Evolutionary conservation across 306 rosid species (phyloP), one percentile per base, ranked within the genome.

Genomic region (Leucaena leucocephala): DNA sequence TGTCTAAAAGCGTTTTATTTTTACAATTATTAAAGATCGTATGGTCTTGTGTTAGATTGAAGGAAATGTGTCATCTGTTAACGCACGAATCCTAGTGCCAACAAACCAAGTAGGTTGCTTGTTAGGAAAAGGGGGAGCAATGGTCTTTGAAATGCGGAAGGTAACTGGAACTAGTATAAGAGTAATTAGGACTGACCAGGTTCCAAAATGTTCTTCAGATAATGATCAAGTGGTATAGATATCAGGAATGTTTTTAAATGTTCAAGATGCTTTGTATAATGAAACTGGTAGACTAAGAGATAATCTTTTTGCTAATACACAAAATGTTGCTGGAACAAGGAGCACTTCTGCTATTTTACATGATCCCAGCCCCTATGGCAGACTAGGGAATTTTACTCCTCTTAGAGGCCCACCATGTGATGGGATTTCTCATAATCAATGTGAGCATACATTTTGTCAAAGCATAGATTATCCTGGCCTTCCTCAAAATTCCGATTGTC

Each of bases 51-150:
- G 80, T 82, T 90, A 95, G 98, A 91, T 95, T 71, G 94, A 95
- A 93, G 99, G 99, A 57, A 76, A 82, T 72, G 80, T 87, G 59
- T 81, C 86, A 71, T 85, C 94, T 48, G 94, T 95, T 14, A 95
- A 87, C 71, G 97, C 98, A 65, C 85, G 89, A 34, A 91, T 95
- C 71, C 88, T 84, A 42, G 91, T 92, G 80, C 89, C 95, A 11
- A 67, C 91, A 77, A 86, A 85, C 85, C 97, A 95, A 86, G 98
- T 91, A 81, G 98, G 98, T 75, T 93, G 97, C 82, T 83, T 95
- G 86, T 72, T 95, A 78, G 98, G 98, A 85, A 92, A 90, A 84
- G 98, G 97, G 48, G 98, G 98, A 78, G 83, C 83, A 65, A 86
- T 92, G 71, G 78, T 95, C 83, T 79, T 94, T 33, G 98, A 92